phyloP scores from a whole-genome alignment of 352 stramenopile genomes.

The Globisporangium recalcitrans region DNA sequence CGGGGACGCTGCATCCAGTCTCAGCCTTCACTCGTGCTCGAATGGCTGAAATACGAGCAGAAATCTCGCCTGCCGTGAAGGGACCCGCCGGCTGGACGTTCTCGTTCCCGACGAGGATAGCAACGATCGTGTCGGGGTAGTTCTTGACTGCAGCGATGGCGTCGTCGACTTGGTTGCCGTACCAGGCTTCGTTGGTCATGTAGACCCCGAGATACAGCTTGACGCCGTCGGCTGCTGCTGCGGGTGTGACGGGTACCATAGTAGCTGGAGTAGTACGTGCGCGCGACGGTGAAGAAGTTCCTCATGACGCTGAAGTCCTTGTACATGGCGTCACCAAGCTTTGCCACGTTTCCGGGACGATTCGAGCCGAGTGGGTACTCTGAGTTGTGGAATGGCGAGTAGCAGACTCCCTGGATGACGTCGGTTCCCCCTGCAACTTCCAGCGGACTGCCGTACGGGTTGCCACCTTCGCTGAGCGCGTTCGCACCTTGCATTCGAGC shows the following conservation, averaged over 20 bases:
- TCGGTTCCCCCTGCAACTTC: conserved; percentile 16
- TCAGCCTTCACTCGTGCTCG: conserved; percentile 22
- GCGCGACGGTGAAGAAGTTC: conserved; percentile 47
- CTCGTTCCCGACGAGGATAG: conserved; percentile 69
- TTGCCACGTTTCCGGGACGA: conserved; percentile 16
- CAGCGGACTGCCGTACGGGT: neutral
- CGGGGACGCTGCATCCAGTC: conserved; percentile 32
- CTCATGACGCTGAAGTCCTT: conserved; percentile 68
- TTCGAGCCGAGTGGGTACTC: conserved; percentile 56
- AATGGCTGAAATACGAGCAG: conserved; percentile 27
- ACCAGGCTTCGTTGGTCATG: conserved; percentile 73
- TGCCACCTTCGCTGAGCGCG: neutral
- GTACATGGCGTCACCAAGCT: conserved; percentile 47
- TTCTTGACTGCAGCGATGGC: conserved; percentile 40
- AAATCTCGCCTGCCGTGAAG: conserved; percentile 38
- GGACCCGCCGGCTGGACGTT: conserved; percentile 49
- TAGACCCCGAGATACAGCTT: conserved; percentile 70
- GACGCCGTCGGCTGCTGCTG: conserved; percentile 39
- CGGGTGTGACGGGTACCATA: conserved; percentile 38
- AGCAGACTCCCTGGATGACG: conserved; percentile 47
- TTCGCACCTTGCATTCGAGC: neutral
- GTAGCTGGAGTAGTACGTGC: conserved; percentile 78
- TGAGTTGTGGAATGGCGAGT: conserved; percentile 70
- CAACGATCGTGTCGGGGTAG: conserved; percentile 50
- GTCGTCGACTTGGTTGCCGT: conserved; percentile 35